A percentile compares a stretch with the other conserved stretches of the same genome.
Evolutionary conservation across 352 stramenopile genomes (phyloP).

Genomic region (Peronospora belbahrii): DNA sequence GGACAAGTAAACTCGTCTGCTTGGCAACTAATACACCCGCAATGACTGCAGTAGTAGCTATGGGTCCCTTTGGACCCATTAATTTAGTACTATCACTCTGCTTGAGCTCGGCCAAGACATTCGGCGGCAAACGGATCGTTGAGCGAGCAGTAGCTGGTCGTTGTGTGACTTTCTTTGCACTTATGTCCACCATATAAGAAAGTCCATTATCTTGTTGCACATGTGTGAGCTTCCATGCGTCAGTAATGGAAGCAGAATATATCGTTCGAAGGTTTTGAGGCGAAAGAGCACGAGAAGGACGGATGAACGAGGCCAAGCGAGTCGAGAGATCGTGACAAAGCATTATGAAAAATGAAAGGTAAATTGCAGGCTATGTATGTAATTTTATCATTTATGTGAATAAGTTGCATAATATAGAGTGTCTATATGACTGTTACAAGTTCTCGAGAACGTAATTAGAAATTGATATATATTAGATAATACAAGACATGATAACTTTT

Average conservation of each 20-base stretch:
- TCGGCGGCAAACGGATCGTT: conserved; percentile 78
- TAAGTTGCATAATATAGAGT: too few relatives aligned
- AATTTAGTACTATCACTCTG: conserved; percentile 26
- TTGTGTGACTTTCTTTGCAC: conserved; percentile 71
- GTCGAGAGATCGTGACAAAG: neutral
- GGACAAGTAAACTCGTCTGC: conserved; percentile 89
- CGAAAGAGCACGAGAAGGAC: conserved; percentile 1
- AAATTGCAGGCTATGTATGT: conserved; percentile 3
- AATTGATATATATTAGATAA: too few relatives aligned
- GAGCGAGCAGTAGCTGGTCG: conserved; percentile 77
- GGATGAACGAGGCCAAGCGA: neutral
- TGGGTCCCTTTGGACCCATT: conserved; percentile 83
- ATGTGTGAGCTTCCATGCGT: conserved; percentile 45
- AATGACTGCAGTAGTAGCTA: conserved; percentile 88
- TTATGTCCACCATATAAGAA: conserved; percentile 89
- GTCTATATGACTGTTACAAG: too few relatives aligned
- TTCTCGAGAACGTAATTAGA: too few relatives aligned
- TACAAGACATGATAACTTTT: too few relatives aligned
- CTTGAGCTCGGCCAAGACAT: conserved; percentile 71
- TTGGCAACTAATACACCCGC: conserved; percentile 91
- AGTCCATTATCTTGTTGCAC: conserved; percentile 36
- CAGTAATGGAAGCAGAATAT: neutral
- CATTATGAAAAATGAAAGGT: neutral
- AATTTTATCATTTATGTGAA: conserved; percentile 7
- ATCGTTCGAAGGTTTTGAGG: too few relatives aligned